A percentile compares a stretch with the other conserved stretches of the same genome.
Evolutionary conservation across 176 grass and related monocot species (phyloP).

Genomic region (Rhipidocladum racemiflorum): DNA sequence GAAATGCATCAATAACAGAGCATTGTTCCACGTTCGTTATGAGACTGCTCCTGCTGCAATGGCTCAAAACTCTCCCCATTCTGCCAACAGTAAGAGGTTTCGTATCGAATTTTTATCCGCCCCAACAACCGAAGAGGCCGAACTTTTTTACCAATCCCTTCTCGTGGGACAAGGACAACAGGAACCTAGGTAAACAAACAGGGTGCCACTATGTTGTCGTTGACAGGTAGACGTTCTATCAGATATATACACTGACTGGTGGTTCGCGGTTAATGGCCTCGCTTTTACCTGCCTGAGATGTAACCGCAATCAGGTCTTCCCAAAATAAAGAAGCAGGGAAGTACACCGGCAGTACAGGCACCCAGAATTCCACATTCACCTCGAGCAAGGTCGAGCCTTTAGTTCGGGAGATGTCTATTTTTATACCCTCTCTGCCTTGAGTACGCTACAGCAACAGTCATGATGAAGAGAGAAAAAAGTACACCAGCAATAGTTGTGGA

Average conservation of each 20-base stretch:
- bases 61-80: background rate
- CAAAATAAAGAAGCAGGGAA: conserved; percentile 8
- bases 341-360: conserved; percentile 7
- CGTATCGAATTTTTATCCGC: background rate
- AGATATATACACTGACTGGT: background rate
- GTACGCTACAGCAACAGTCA: conserved; percentile 5
- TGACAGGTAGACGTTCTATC: conserved; percentile 25
- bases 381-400: background rate
- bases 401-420: background rate
- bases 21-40: background rate
- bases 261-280: conserved; percentile 3
- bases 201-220: conserved; percentile 24
- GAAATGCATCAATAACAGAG: background rate
- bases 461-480: background rate
- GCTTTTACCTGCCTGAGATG: conserved; percentile 15
- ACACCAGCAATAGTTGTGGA: conserved; percentile 20
- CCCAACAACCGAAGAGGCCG: background rate
- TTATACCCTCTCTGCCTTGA: background rate
- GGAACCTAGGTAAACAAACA: conserved; percentile 7
- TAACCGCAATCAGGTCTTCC: conserved; percentile 26
- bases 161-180: background rate
- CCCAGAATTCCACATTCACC: conserved; percentile 4
- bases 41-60: background rate
- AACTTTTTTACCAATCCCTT: background rate
- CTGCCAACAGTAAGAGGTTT: background rate